Conservation (phyloP, 345 rosid species). For the Kandelia obovata region DNA sequence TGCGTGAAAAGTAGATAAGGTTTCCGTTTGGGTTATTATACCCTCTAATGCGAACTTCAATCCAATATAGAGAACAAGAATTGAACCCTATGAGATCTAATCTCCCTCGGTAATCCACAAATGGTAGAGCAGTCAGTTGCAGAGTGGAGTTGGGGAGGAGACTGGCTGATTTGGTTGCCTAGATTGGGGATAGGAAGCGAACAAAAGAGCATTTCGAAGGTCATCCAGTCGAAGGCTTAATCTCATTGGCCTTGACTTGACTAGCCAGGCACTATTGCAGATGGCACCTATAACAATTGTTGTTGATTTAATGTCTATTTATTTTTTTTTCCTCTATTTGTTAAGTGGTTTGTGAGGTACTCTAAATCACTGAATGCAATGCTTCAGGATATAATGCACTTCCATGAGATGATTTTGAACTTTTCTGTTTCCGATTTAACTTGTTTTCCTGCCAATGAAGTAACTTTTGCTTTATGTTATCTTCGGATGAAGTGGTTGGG, state of each 20-base stretch:
- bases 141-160: conserved; percentile 71
- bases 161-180: conserved; percentile 74
- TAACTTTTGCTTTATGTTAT: neutral
- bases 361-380: neutral
- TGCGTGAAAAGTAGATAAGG: conserved; percentile 69
- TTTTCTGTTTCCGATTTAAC: neutral
- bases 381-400: neutral
- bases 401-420: neutral
- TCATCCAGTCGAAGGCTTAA: conserved; percentile 61
- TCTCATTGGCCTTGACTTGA: neutral
- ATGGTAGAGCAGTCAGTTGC: neutral
- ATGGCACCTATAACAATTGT: neutral
- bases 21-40: conserved; percentile 51
- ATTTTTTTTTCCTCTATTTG: neutral
- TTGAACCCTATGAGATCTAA: neutral
- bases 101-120: no score
- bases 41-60: conserved; percentile 61
- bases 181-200: conserved; percentile 61
- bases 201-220: conserved; percentile 78
- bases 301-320: neutral
- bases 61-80: conserved; percentile 55
- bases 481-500: neutral
- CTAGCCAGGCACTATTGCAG: no score
- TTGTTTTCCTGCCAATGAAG: neutral
- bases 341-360: neutral